Conservation (phyloP, 441 rosid species). For the Metrosideros polymorpha region DNA sequence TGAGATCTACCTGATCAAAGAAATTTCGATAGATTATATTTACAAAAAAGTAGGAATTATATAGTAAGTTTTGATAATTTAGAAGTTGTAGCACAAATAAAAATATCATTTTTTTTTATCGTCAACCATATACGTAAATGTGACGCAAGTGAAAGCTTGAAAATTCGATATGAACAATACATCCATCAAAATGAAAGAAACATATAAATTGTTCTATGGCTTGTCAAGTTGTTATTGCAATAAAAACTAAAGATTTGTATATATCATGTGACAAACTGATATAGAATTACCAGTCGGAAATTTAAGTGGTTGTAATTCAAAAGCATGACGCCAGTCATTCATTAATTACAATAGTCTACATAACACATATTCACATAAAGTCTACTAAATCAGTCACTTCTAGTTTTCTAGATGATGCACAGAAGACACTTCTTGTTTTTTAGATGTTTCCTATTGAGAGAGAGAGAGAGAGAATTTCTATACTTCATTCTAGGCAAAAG, state of each 20-base stretch:
- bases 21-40: not conserved
- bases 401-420: no score
- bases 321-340: no score
- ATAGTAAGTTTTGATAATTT: fast-evolving
- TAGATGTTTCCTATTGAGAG: no score
- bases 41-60: not conserved
- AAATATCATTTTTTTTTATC: not conserved
- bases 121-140: fast-evolving
- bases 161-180: not conserved
- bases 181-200: not conserved
- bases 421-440: no score
- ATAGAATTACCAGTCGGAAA: no score
- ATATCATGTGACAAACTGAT: not conserved
- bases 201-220: not conserved
- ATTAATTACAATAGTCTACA: no score
- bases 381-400: no score
- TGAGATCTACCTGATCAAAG: not conserved
- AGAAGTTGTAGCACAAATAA: not conserved
- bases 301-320: no score
- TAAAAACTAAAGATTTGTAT: not conserved
- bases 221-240: not conserved
- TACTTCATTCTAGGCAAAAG: no score
- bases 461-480: no score
- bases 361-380: no score
- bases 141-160: not conserved